Base-by-base conservation (phyloP, 2,329 filamentous ascomycete genomes). In the Trichothecium sympodiale region DNA sequence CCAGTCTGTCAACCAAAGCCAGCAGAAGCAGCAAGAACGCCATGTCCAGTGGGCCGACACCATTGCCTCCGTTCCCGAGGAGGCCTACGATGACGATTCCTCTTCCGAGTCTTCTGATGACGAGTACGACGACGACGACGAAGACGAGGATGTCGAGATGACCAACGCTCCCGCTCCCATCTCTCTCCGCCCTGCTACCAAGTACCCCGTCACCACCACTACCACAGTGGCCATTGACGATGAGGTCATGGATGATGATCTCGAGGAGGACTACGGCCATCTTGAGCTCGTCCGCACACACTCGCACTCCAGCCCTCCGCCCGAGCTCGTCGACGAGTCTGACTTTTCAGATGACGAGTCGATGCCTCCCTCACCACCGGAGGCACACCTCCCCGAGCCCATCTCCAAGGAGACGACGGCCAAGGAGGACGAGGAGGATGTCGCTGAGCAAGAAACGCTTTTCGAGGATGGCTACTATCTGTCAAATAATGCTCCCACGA, bases 31-130 rank as follows among this genome's bases (percentile, higher is more conserved):
- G 41, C 69, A 80, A 47, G 73, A 83, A 43, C 75, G 74, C 57
- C 84, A 84, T 64, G 77, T 94, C 49, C 82, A 89, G 69, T 94
- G 86, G 85, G 83, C 84, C 52, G 84, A 93, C 58, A 70, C 74
- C 38, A 73, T 88, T 43, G 69, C 74, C 41, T 29, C 34, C 27
- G 31, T 31, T n/a, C 32, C 31, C 25, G 80, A 84, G 45, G 64
- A 72, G 35, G 65, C 68, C 45, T 68, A 65, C 41, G 72, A 77
- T 46, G 69, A 65, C 38, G 67, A 65, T 39, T 73, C 60, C 33
- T 57, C 68, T 29, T 40, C 35, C n/a, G 58, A 36, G 10, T 64
- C 43, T 17, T 50, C 53, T 39, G 68, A 71, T 38, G 62, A 64
- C 40, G 67, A 68, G 35, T 59, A 50, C 38, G 67, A 69, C 35